A percentile compares a stretch with the other conserved stretches of the same genome.
These are phyloP conservation scores for Candida orba DNA, from an alignment of 805 yeast genomes.

Conservation along the genomic window DNA sequence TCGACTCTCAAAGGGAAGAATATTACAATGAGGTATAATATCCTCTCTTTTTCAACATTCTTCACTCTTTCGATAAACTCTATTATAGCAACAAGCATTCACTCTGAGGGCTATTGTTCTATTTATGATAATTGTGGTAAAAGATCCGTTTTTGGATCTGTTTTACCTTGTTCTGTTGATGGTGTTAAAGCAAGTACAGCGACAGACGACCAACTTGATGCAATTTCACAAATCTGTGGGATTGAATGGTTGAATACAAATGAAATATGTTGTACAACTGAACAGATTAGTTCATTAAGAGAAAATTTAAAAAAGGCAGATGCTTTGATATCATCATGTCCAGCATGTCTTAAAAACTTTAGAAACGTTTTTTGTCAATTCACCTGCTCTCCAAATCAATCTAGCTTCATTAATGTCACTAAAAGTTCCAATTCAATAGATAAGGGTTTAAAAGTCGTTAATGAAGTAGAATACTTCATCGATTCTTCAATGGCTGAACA, in stretches of 20 bases:
- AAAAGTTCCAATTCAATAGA: constrained; percentile 40
- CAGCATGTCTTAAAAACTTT: constrained; percentile 87
- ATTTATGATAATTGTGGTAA: constrained; percentile 61
- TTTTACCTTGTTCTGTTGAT: constrained; percentile 69
- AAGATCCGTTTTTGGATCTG: constrained; percentile 67
- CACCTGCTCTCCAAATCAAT: constrained; percentile 84
- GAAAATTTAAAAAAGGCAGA: constrained; percentile 67
- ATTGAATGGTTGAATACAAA: constrained; percentile 44
- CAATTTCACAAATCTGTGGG: constrained; percentile 65
- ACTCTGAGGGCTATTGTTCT: constrained; percentile 23
- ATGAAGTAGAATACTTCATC: constrained; percentile 61
- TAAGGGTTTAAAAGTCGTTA: constrained; percentile 49
- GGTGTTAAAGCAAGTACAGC: constrained; percentile 44
- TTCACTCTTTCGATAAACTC: not conserved
- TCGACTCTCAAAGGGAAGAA: too few relatives aligned
- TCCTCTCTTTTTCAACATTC: not conserved
- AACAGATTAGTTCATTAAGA: constrained; percentile 51
- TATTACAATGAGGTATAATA: not conserved
- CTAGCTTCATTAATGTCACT: constrained; percentile 64
- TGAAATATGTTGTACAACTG: constrained; percentile 62
- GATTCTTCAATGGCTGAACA: constrained; percentile 50
- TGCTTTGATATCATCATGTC: constrained; percentile 79
- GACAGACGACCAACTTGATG: constrained; percentile 31
- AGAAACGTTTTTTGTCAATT: constrained; percentile 78
- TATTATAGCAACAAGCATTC: not conserved